Evolutionary conservation across 2,329 filamentous ascomycete species (phyloP).

Genomic region (Colletotrichum sp.): DNA sequence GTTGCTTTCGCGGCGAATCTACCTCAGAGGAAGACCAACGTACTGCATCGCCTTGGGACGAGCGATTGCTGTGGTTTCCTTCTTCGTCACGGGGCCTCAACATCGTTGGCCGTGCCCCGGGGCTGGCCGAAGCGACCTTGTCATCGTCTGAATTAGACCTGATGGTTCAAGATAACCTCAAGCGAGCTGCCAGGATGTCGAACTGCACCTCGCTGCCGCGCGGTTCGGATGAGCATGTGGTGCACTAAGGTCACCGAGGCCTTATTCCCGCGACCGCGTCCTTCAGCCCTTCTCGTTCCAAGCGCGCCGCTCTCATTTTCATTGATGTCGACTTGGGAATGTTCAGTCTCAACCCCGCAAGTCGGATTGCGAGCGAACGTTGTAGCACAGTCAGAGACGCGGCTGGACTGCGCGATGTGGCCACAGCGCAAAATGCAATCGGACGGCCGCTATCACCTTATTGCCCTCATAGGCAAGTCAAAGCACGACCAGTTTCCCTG

Average conservation of each 20-base stretch:
- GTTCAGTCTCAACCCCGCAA: neutral
- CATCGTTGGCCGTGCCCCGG: neutral
- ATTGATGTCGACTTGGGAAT: neutral
- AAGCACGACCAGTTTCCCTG: neutral
- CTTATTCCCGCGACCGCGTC: neutral
- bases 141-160: neutral
- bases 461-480: neutral
- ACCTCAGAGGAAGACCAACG: neutral
- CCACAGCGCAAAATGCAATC: neutral
- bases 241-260: neutral
- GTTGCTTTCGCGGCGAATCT: neutral
- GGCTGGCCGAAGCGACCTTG: neutral
- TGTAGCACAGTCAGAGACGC: neutral
- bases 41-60: neutral
- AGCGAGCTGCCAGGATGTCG: neutral
- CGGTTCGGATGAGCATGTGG: neutral
- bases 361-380: neutral
- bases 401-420: neutral
- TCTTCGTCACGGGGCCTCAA: neutral
- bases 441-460: neutral
- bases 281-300: neutral
- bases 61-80: neutral
- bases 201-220: neutral
- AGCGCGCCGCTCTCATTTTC: neutral
- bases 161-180: neutral